Percentiles rank a stretch among this genome's conserved stretches.
phyloP scores from a whole-genome alignment of 2,329 filamentous ascomycete species.

The Zasmidium angulare region DNA sequence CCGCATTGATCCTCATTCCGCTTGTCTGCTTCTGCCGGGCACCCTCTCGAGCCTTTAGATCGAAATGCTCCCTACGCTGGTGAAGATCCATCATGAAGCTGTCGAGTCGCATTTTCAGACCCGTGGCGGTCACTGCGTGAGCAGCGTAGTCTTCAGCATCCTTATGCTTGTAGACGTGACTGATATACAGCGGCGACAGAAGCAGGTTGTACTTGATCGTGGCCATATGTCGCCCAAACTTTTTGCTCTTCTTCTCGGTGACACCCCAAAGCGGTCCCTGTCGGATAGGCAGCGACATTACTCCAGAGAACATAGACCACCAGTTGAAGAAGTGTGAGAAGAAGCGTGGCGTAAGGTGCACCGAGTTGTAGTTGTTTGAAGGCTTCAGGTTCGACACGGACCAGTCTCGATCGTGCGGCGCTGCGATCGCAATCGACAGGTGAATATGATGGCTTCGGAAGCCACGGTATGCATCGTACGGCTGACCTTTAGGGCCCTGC shows the following conservation, averaged over 20 bases:
- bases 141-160: slow-evolving; percentile 84
- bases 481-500: slow-evolving; percentile 52
- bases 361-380: slow-evolving; percentile 91
- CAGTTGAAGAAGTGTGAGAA: slow-evolving; percentile 98
- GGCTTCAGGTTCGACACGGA: slow-evolving; percentile 69
- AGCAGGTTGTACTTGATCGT: slow-evolving; percentile 98
- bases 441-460: slow-evolving; percentile 97
- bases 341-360: slow-evolving; percentile 91
- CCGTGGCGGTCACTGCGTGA: slow-evolving; percentile 81
- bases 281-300: slow-evolving; percentile 90
- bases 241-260: slow-evolving; percentile 94
- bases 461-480: slow-evolving; percentile 91
- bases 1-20: slow-evolving; percentile 93
- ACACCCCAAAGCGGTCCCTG: slow-evolving; percentile 91
- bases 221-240: slow-evolving; percentile 94
- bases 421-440: slow-evolving; percentile 85
- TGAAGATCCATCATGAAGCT: slow-evolving; percentile 98
- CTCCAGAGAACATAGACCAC: slow-evolving; percentile 95
- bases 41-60: slow-evolving; percentile 65
- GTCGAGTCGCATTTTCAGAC: slow-evolving; percentile 92
- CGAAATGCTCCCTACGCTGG: slow-evolving; percentile 87
- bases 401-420: slow-evolving; percentile 86
- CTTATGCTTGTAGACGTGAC: slow-evolving; percentile 98
- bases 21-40: slow-evolving; percentile 79
- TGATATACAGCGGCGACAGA: slow-evolving; percentile 87